These are phyloP conservation scores for Falciphora oryzae DNA, from an alignment of 2,329 filamentous ascomycete species.

Conservation along the genomic window DNA sequence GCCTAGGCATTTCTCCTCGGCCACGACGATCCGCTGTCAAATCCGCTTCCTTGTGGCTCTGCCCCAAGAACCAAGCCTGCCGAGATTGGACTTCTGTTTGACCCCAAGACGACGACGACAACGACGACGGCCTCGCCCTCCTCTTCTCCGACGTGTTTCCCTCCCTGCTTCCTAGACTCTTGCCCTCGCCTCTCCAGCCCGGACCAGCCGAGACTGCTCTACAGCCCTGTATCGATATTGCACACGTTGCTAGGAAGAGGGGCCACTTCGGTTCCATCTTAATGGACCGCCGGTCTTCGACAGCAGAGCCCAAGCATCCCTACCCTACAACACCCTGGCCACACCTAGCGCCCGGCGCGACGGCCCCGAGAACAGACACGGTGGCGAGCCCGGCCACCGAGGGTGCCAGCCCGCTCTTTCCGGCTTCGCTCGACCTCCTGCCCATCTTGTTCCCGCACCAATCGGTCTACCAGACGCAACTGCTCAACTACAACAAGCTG, in stretches of 20 bases:
- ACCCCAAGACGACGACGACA: not conserved
- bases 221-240: not conserved
- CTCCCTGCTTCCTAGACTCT: not conserved
- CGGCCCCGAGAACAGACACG: constrained; percentile 17
- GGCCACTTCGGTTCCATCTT: constrained; percentile 22
- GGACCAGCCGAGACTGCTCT: not conserved
- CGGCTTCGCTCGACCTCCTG: constrained; percentile 41
- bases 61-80: too few relatives aligned
- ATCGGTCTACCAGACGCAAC: constrained; percentile 54
- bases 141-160: not conserved
- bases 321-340: constrained; percentile 37
- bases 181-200: not conserved
- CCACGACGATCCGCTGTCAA: not conserved
- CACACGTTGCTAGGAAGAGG: constrained; percentile 4
- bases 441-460: constrained; percentile 56
- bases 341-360: constrained; percentile 13
- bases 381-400: constrained; percentile 19
- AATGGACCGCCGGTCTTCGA: constrained; percentile 46
- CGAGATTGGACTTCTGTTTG: not conserved
- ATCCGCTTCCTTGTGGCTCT: not conserved
- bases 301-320: constrained; percentile 43
- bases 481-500: constrained; percentile 61
- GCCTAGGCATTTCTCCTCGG: not conserved
- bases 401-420: constrained; percentile 2
- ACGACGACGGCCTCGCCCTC: not conserved